Conservation (phyloP, 2,329 filamentous ascomycete species). For the Diaporthe nobilis region DNA sequence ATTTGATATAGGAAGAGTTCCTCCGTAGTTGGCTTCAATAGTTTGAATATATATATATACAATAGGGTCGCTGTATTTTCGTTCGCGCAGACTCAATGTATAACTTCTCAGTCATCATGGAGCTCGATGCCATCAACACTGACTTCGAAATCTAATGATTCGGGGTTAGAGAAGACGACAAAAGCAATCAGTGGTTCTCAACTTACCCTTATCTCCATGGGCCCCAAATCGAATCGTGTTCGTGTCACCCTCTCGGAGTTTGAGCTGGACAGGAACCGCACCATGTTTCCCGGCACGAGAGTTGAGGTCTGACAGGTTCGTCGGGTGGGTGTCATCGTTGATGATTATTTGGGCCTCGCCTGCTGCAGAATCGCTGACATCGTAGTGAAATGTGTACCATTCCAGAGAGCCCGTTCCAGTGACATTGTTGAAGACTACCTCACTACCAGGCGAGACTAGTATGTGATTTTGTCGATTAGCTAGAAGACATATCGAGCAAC, state of each 20-base stretch:
- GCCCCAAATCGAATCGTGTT: conserved; percentile 55
- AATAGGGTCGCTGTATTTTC: background rate
- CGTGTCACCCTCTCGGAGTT: conserved; percentile 48
- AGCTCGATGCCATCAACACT: conserved; percentile 46
- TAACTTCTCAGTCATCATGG: conserved; percentile 41
- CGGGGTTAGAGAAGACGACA: background rate
- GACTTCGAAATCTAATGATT: conserved; percentile 43
- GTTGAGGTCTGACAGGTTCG: conserved; percentile 55
- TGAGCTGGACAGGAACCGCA: conserved; percentile 52
- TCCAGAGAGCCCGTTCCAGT: conserved; percentile 53
- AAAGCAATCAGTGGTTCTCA: background rate
- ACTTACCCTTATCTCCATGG: conserved; percentile 44
- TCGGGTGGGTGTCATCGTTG: conserved; percentile 50
- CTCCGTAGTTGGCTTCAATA: background rate
- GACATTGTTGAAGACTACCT: conserved; percentile 54
- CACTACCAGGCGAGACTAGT: conserved; percentile 45
- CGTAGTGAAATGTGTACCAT: conserved; percentile 56
- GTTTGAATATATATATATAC: background rate
- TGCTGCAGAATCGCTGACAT: conserved; percentile 50
- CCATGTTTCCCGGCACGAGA: conserved; percentile 54
- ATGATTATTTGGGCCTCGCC: conserved; percentile 53
- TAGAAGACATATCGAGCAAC: background rate
- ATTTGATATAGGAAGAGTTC: background rate
- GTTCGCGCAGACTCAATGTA: too few species aligned
- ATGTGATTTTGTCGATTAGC: background rate